phyloP scores from a whole-genome alignment of 768 basidiomycete genomes.

The Pleurotus pulmonarius region DNA sequence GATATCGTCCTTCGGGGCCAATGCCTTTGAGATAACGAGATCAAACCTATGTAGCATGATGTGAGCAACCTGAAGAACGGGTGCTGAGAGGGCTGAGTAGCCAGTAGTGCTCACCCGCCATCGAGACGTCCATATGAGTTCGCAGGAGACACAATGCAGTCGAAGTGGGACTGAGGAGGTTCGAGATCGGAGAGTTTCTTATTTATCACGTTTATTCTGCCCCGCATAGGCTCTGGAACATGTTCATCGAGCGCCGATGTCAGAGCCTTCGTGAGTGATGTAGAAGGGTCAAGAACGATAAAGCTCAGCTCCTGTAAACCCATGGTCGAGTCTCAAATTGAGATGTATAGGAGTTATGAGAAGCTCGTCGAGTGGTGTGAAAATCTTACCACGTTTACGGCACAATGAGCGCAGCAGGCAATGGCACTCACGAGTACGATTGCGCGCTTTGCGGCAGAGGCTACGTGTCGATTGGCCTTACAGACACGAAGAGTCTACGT shows the following conservation, averaged over 20 bases:
- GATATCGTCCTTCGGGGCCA: slow-evolving; percentile 7
- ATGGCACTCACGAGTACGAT: too few relatives aligned
- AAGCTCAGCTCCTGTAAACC: not conserved
- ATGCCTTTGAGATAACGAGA: slow-evolving; percentile 1
- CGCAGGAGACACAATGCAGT: slow-evolving; percentile 12
- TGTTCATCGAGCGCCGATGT: slow-evolving; percentile 1
- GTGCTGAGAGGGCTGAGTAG: too few relatives aligned
- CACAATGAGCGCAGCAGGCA: too few relatives aligned
- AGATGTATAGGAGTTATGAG: too few relatives aligned
- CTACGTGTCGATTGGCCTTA: too few relatives aligned
- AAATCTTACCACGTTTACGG: too few relatives aligned
- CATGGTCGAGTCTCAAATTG: not conserved
- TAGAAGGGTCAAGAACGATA: slow-evolving; percentile 10
- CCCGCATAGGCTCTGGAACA: slow-evolving; percentile 1
- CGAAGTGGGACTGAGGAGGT: slow-evolving; percentile 5
- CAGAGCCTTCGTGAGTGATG: slow-evolving; percentile 4
- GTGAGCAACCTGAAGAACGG: too few relatives aligned
- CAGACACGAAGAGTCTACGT: too few relatives aligned
- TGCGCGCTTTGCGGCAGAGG: too few relatives aligned
- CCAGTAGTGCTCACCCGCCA: slow-evolving; percentile 1
- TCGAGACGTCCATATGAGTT: slow-evolving; percentile 11
- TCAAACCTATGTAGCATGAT: slow-evolving; percentile 5
- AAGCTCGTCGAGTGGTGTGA: too few relatives aligned
- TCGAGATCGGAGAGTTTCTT: not conserved
- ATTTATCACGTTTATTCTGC: slow-evolving; percentile 4